Evolutionary conservation across 192 early-diverging fungal species (phyloP).

Genomic region (Dissophora ornata): DNA sequence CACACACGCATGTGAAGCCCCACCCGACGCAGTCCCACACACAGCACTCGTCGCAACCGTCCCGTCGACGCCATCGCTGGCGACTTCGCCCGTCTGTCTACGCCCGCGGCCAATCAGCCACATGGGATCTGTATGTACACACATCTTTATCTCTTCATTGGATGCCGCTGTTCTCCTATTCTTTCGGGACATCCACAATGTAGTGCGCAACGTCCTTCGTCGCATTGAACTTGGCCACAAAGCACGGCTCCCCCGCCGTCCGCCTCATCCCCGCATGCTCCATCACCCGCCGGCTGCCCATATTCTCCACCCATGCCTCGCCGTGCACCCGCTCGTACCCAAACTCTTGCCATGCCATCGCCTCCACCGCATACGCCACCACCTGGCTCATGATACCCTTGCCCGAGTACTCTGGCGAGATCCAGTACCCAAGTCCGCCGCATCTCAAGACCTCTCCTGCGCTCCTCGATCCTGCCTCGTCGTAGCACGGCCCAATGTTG

Average conservation of each 20-base stretch:
- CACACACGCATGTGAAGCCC: too few species aligned
- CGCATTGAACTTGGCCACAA: constrained; percentile 34
- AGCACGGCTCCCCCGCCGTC: constrained; percentile 11
- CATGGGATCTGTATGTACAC: not conserved
- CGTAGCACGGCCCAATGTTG: not conserved
- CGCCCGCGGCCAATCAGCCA: too few species aligned
- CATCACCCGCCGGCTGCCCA: constrained; percentile 27
- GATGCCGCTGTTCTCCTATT: not conserved
- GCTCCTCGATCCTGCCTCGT: not conserved
- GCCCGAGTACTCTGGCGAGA: constrained; percentile 23
- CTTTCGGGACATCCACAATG: not conserved
- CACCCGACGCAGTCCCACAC: too few species aligned
- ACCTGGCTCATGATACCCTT: constrained; percentile 30
- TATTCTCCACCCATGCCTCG: constrained; percentile 28
- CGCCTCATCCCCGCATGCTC: constrained; percentile 14
- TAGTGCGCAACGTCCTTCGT: constrained; percentile 21
- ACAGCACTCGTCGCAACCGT: too few species aligned
- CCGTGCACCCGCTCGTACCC: constrained; percentile 29
- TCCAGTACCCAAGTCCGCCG: constrained; percentile 25
- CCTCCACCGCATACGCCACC: constrained; percentile 3
- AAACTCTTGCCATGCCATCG: constrained; percentile 9
- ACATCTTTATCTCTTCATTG: not conserved
- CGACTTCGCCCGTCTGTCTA: too few species aligned
- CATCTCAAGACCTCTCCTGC: not conserved
- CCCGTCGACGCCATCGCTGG: too few species aligned